These are phyloP conservation scores for Microdochium trichocladiopsis DNA, from an alignment of 2,329 filamentous ascomycete genomes.

Conservation along the genomic window DNA sequence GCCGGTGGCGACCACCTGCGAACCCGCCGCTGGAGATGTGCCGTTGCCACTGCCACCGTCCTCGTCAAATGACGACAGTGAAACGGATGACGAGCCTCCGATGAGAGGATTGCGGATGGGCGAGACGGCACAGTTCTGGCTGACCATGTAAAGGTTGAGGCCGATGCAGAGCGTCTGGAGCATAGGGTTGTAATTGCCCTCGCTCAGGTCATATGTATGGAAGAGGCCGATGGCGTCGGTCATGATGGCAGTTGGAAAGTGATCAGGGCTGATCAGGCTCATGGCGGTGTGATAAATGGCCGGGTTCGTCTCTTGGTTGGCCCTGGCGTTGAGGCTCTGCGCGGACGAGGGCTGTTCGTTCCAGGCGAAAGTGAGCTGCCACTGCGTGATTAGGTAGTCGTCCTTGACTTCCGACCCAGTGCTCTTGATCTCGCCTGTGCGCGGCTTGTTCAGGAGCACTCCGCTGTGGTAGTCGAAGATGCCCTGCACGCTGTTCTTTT, in stretches of 20 bases:
- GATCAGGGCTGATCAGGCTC: neutral
- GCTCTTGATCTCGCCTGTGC: neutral
- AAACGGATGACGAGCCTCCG: neutral
- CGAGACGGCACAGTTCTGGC: neutral
- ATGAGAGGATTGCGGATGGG: neutral
- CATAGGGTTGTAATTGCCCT: neutral
- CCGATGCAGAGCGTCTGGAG: neutral
- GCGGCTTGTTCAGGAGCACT: neutral
- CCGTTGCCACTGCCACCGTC: too few species aligned
- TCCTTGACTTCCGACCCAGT: neutral
- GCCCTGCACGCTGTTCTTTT: too few species aligned
- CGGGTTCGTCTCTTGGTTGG: neutral
- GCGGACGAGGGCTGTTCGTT: neutral
- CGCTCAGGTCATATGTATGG: neutral
- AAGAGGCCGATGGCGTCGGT: neutral
- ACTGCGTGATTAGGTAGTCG: neutral
- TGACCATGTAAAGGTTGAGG: neutral
- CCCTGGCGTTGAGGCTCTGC: neutral
- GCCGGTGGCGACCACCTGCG: neutral
- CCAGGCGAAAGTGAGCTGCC: neutral
- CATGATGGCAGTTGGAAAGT: neutral
- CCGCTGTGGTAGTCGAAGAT: neutral
- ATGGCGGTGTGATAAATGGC: neutral
- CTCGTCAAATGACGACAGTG: neutral
- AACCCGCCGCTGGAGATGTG: neutral